Conservation (phyloP, 1,284 basidiomycete genomes). For the Pseudomicrostroma phylloplanum region DNA sequence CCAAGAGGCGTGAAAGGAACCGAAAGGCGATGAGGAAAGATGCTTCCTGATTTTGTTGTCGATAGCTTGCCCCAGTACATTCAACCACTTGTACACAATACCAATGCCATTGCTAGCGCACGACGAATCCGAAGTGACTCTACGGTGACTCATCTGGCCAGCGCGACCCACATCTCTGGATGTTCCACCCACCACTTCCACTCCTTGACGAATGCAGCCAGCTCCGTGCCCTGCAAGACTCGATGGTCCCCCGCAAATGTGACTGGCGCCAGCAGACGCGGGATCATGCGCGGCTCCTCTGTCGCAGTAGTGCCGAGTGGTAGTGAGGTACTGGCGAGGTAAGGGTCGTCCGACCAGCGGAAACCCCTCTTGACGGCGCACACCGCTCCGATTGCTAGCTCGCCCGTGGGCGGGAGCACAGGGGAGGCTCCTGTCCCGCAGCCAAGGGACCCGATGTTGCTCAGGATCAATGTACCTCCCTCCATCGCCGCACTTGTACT, state of each 20-base stretch:
- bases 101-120: too few relatives aligned
- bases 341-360: too few relatives aligned
- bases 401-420: constrained; percentile 77
- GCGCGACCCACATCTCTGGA: constrained; percentile 63
- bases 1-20: too few relatives aligned
- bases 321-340: too few relatives aligned
- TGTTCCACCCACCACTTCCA: constrained; percentile 80
- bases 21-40: too few relatives aligned
- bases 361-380: constrained; percentile 52
- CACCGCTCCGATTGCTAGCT: constrained; percentile 82
- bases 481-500: too few relatives aligned
- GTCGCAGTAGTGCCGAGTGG: too few relatives aligned
- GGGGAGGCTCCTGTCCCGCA: constrained; percentile 28
- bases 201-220: constrained; percentile 80
- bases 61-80: too few relatives aligned
- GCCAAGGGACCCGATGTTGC: constrained; percentile 56
- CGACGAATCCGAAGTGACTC: too few relatives aligned
- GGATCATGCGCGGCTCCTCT: constrained; percentile 11
- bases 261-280: constrained; percentile 32
- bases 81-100: too few relatives aligned
- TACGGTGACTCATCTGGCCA: not conserved
- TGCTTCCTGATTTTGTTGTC: too few relatives aligned
- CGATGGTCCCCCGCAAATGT: constrained; percentile 68
- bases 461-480: constrained; percentile 69
- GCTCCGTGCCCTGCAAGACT: constrained; percentile 83